phyloP scores from a whole-genome alignment of 73 alveolate species.

The Tetrahymena malaccensis region DNA sequence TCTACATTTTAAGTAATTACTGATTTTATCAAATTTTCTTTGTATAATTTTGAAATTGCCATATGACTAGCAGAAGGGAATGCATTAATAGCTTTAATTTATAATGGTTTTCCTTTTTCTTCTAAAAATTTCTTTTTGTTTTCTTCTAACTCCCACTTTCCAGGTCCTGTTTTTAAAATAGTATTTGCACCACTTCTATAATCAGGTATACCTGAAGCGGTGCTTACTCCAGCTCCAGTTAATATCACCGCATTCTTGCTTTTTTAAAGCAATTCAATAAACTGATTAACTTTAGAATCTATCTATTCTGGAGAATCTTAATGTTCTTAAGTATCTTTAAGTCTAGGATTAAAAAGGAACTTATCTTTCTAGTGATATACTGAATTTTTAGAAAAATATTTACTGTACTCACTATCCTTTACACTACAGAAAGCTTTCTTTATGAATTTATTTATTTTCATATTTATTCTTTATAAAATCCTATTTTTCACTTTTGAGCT shows the following conservation, averaged over 20 bases:
- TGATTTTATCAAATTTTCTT: constrained; percentile 46
- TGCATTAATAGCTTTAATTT: background rate
- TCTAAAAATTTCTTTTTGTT: background rate
- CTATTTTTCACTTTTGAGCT: background rate
- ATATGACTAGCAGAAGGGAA: constrained; percentile 51
- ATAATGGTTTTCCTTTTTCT: background rate
- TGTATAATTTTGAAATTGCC: constrained; percentile 51
- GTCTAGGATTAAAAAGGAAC: background rate
- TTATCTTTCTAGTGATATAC: background rate
- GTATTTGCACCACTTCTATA: constrained; percentile 56
- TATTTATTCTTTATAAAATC: background rate
- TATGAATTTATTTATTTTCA: background rate
- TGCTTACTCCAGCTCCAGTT: constrained; percentile 88
- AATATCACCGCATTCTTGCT: constrained; percentile 61
- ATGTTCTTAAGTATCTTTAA: constrained; percentile 16
- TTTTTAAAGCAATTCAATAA: constrained; percentile 43
- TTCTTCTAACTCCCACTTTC: constrained; percentile 24
- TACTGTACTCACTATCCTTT: background rate
- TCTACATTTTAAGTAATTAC: constrained; percentile 57
- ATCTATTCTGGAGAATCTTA: constrained; percentile 16
- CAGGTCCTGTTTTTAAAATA: constrained; percentile 46
- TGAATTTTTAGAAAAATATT: background rate
- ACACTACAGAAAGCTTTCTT: background rate
- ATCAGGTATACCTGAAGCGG: constrained; percentile 89
- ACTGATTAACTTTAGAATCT: constrained; percentile 48